phyloP scores from a whole-genome alignment of 306 rosid genomes.

The Casuarina glauca region DNA sequence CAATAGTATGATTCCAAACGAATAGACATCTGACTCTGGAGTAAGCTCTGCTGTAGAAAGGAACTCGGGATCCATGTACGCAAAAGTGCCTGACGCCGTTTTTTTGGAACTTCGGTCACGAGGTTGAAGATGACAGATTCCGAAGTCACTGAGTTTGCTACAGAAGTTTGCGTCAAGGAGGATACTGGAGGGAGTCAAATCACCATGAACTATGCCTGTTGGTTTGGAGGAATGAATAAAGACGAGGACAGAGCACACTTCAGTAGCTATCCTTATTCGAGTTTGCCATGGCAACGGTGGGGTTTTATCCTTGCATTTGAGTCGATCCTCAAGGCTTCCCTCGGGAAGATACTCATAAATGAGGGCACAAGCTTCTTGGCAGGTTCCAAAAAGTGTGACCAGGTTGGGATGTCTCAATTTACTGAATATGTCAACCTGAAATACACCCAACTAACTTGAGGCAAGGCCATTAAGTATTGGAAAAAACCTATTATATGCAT shows the following conservation, averaged over 20 bases:
- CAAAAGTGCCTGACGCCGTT: slow-evolving; percentile 31
- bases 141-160: background rate
- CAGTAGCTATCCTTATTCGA: background rate
- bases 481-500: background rate
- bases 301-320: background rate
- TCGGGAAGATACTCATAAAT: slow-evolving; percentile 1
- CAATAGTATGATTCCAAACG: slow-evolving; percentile 50
- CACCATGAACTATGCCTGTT: background rate
- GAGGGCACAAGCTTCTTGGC: background rate
- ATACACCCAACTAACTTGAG: slow-evolving; percentile 4
- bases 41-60: slow-evolving; percentile 47
- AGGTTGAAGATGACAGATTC: background rate
- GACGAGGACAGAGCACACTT: slow-evolving; percentile 4
- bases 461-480: background rate
- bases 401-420: slow-evolving; percentile 5
- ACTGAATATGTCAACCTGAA: background rate
- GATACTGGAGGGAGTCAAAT: background rate
- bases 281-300: background rate
- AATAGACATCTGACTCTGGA: slow-evolving; percentile 51
- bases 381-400: background rate
- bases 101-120: background rate
- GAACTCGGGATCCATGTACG: slow-evolving; percentile 56
- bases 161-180: background rate
- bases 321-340: background rate
- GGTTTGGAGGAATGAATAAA: slow-evolving; percentile 1